Evolutionary conservation across 148 eudicot genomes (phyloP), one percentile per base, ranked within the genome.

Genomic region (Mesembryanthemum crystallinum): DNA sequence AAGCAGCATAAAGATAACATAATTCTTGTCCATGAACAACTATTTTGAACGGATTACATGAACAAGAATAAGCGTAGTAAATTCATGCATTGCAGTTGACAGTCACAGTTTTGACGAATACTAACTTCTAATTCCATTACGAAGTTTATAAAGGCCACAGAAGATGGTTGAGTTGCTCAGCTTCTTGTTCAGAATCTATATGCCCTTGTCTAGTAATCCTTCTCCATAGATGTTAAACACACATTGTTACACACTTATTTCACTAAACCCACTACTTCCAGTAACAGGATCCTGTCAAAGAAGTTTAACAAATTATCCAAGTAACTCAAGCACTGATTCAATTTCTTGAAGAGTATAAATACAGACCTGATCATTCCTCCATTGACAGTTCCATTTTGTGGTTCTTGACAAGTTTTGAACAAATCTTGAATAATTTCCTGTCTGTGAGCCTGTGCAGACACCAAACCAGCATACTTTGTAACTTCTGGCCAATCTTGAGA

Each of bases 401-500:
- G 98, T 77, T 93, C 98, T 35, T 88, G 91, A 82, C 91, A 86
- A 18, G 90, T 88, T 83, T 89, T 91, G 78, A 80, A 93, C 69
- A 93, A 73, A 77, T 93, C 98, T 79, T 93, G 94, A 69, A 93
- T 93, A n/a, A 93, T 87, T 83, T 93, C 98, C 79, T 93, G 97
- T 47, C 98, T 81, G 71, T 86, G 97, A 71, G 98, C 85, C 85
- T 93, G 98, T 52, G 98, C 94, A 65, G 94, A 89, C 5, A 91
- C 97, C 83, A 91, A 72, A 32, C 97, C 98, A 59, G 94, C 94
- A 79, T 93, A 93, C 72, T 89, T 91, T 33, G 98, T 93, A 25
- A 91, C 89, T 84, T 93, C 92, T 25, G 97, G 97, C 98, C 98
- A 93, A 74, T 93, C 98, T 83, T 91, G 96, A 30, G 98, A 91